Conservation (phyloP, 1,284 basidiomycete genomes). For the Schizopora paradoxa region DNA sequence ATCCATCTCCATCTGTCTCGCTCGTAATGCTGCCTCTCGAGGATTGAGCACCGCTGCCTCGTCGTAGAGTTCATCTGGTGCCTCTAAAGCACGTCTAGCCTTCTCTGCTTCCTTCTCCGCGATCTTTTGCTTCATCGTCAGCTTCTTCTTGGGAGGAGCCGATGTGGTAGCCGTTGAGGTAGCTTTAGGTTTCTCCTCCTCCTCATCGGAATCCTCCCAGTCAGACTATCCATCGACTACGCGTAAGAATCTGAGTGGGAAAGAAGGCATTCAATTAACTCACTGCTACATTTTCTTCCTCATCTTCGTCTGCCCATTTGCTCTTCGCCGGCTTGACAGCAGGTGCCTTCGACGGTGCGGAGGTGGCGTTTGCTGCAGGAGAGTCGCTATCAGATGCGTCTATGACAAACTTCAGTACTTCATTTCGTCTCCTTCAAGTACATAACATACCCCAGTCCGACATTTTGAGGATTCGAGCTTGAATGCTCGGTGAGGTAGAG, state of each 20-base stretch:
- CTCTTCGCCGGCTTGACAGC: constrained; percentile 44
- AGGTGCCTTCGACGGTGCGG: constrained; percentile 36
- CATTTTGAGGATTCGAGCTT: constrained; percentile 25
- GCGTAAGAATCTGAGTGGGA: constrained; percentile 30
- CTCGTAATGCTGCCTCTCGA: constrained; percentile 65
- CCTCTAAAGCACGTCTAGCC: constrained; percentile 39
- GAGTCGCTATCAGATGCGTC: constrained; percentile 48
- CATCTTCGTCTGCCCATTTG: constrained; percentile 87
- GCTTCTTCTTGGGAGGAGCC: constrained; percentile 83
- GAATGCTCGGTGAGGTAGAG: too few relatives aligned
- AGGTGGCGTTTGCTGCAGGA: constrained; percentile 32
- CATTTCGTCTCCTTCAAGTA: constrained; percentile 1
- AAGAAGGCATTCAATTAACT: constrained; percentile 41
- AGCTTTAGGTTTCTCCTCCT: constrained; percentile 44
- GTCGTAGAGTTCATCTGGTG: constrained; percentile 48
- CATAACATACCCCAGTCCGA: constrained; percentile 39
- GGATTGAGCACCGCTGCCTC: constrained; percentile 80
- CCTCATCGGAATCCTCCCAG: constrained; percentile 87
- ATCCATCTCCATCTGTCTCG: constrained; percentile 76
- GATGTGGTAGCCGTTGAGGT: constrained; percentile 37
- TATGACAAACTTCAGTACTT: constrained; percentile 30
- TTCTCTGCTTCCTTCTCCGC: constrained; percentile 81
- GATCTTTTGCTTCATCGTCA: constrained; percentile 82
- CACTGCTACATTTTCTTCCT: constrained; percentile 53
- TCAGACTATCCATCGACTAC: constrained; percentile 58